A percentile compares a stretch with the other conserved stretches of the same genome.
phyloP scores from a whole-genome alignment of 176 grass and related monocot genomes.

The Oryza punctata region DNA sequence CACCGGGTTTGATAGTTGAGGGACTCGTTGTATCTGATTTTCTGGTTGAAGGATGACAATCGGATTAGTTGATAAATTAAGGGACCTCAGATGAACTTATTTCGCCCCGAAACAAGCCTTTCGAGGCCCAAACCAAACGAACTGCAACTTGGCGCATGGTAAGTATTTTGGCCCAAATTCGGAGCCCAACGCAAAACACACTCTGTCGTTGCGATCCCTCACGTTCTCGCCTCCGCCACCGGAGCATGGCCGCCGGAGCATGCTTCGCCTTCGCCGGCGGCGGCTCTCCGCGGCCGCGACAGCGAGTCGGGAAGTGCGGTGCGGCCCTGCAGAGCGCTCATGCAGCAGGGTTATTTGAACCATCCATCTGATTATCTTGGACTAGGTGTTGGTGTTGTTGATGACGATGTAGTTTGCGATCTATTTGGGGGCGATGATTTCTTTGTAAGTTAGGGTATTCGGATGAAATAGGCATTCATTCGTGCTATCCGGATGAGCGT shows the following conservation, averaged over 20 bases:
- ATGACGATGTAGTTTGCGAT: not conserved
- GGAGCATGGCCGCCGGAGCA: constrained; percentile 18
- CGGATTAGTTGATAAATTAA: no score
- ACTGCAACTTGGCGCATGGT: not conserved
- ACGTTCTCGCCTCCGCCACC: not conserved
- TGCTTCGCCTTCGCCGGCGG: not conserved
- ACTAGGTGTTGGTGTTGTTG: not conserved
- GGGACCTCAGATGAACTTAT: no score
- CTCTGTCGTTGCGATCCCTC: no score
- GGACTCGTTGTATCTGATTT: no score
- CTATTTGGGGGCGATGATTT: not conserved
- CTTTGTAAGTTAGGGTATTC: not conserved
- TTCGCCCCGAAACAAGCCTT: no score
- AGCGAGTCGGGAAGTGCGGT: not conserved
- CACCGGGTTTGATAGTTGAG: no score
- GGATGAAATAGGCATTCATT: not conserved
- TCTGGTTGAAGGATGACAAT: no score
- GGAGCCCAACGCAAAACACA: no score
- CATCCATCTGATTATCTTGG: not conserved
- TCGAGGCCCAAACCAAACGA: not conserved
- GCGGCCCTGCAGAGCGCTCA: not conserved
- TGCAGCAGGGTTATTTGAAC: not conserved
- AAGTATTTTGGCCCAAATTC: not conserved
- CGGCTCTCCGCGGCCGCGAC: not conserved
- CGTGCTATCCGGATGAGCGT: no score